These are phyloP conservation scores for Solanum rostratum DNA, from an alignment of 257 asterid genomes.

Conservation along the genomic window DNA sequence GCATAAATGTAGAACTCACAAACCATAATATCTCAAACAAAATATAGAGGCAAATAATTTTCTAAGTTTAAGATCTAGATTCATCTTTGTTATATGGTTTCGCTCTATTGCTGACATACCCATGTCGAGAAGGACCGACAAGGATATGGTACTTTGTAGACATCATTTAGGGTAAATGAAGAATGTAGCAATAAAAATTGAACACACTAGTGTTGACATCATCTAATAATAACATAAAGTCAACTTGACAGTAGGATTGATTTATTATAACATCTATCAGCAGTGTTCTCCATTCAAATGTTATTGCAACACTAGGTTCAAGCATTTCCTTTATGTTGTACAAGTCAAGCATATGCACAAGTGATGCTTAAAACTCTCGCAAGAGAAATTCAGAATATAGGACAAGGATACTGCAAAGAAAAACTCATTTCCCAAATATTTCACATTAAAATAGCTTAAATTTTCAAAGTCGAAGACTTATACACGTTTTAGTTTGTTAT, in stretches of 20 bases:
- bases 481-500: background rate
- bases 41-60: background rate
- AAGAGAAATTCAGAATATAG: background rate
- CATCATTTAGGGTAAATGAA: background rate
- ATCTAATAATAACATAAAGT: background rate
- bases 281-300: background rate
- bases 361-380: background rate
- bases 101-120: background rate
- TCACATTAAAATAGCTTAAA: background rate
- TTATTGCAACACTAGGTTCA: background rate
- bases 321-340: background rate
- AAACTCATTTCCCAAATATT: background rate
- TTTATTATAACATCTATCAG: background rate
- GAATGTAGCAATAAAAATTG: background rate
- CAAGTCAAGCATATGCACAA: background rate
- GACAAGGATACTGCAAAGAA: background rate
- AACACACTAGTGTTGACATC: background rate
- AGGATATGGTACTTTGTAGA: background rate
- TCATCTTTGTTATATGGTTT: background rate
- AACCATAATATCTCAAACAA: slow-evolving; percentile 21
- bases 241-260: background rate
- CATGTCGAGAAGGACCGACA: background rate
- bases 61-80: background rate
- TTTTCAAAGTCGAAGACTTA: background rate
- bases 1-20: slow-evolving; percentile 84